Evolutionary conservation across 2,329 filamentous ascomycete species (phyloP).

Genomic region (Chrysosporium keratinophilum): DNA sequence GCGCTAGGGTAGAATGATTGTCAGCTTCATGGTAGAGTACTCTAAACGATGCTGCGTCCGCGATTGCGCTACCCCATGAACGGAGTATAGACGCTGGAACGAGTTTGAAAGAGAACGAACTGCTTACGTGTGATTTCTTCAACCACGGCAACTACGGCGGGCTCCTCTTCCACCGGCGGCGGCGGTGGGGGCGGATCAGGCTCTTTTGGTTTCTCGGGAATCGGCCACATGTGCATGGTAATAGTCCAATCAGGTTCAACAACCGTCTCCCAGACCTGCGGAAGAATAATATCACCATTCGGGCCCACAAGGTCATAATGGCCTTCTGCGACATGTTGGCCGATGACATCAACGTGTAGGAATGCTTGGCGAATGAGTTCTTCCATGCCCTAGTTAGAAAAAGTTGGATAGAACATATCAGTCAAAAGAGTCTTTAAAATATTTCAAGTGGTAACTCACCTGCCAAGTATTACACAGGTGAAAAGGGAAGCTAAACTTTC

Average conservation of each 20-base stretch:
- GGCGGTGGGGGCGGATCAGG: slow-evolving; percentile 29
- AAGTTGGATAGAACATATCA: slow-evolving; percentile 19
- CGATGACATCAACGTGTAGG: slow-evolving; percentile 63
- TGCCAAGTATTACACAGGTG: slow-evolving; percentile 74
- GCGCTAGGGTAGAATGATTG: not conserved
- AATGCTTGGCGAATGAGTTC: slow-evolving; percentile 79
- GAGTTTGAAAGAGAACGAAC: slow-evolving; percentile 14
- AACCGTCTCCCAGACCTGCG: slow-evolving; percentile 70
- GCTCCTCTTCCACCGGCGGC: slow-evolving; percentile 17
- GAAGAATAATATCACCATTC: slow-evolving; percentile 71
- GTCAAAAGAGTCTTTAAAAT: not conserved
- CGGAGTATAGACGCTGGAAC: slow-evolving; percentile 11
- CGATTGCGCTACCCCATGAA: not conserved
- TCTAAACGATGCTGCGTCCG: not conserved
- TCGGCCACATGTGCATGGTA: slow-evolving; percentile 58
- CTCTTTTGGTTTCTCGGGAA: slow-evolving; percentile 42
- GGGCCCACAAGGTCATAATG: slow-evolving; percentile 73
- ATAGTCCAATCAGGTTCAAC: slow-evolving; percentile 66
- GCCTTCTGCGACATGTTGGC: slow-evolving; percentile 63
- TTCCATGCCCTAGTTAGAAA: slow-evolving; percentile 59
- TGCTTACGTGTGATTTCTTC: not conserved
- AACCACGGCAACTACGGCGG: slow-evolving; percentile 13
- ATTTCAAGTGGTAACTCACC: slow-evolving; percentile 43
- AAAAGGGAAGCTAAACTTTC: slow-evolving; percentile 88
- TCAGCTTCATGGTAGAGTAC: not conserved